Base-by-base conservation (phyloP, 768 basidiomycete genomes). In the Dentipellis sp. region DNA sequence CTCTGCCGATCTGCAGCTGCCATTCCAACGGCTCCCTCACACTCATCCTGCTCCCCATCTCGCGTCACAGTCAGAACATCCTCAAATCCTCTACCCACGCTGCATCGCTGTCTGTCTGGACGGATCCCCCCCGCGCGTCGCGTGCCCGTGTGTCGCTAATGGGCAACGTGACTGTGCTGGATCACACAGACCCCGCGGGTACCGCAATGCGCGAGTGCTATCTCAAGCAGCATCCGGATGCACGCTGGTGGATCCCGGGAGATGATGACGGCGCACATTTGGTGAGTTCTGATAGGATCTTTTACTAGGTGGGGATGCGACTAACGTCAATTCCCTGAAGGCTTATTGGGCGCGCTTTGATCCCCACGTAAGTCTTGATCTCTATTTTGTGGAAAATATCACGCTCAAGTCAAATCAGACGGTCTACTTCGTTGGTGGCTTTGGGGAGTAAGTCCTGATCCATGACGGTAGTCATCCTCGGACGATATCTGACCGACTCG, bases 291-390 rank as follows among this genome's bases (percentile, higher is more conserved):
- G 19, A 11, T 22, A 10, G 11, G 4, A 12, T n/a, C 9, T 1
- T 11, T 2, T 40, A 29, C 40, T 35, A n/a, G n/a, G n/a, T n/a
- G n/a, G n/a, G n/a, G n/a, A n/a, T n/a, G n/a, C n/a, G n/a, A n/a
- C n/a, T n/a, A n/a, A n/a, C n/a, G n/a, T n/a, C n/a, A n/a, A n/a
- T 35, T 17, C 49, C 19, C 5, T 3, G 42, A 23, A 79, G 78
- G 71, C 77, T 11, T 78, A 77, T 58, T 81, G 79, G 79, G 78
- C 78, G 50, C 69, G 75, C 16, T 80, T 80, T 64, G 78, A 81
- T 62, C 78, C 78, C 22, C 72, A 76, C 54, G 78, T 78, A 61
- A 64, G 77, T 67, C n/a, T 35, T 29, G 21, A 34, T 4, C 16
- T 45, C 3, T 38, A 17, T 51, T 34, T 21, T 1, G 56, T 37